phyloP scores from a whole-genome alignment of 768 basidiomycete species.

The Hortiboletus flavorubellus region DNA sequence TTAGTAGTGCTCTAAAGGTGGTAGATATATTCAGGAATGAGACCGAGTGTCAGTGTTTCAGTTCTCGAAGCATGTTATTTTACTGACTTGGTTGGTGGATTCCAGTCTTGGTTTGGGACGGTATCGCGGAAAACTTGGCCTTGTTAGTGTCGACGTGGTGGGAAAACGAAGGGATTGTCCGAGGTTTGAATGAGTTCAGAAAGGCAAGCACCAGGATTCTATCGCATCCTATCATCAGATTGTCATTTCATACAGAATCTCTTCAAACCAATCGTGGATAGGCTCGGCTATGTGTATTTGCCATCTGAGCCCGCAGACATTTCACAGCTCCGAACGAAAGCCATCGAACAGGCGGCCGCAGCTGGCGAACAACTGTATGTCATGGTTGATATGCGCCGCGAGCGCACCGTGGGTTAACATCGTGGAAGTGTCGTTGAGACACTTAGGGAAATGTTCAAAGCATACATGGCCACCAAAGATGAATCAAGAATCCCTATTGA shows the following conservation, averaged over 20 bases:
- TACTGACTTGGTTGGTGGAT: slow-evolving; percentile 1
- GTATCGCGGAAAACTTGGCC: slow-evolving; percentile 55
- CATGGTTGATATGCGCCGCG: not conserved
- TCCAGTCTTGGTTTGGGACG: slow-evolving; percentile 79
- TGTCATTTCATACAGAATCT: slow-evolving; percentile 41
- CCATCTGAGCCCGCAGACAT: slow-evolving; percentile 64
- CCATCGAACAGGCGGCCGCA: slow-evolving; percentile 56
- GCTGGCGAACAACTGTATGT: slow-evolving; percentile 42
- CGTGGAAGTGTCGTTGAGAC: slow-evolving; percentile 63
- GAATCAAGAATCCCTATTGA: slow-evolving; percentile 79
- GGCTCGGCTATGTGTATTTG: slow-evolving; percentile 74
- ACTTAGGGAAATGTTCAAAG: slow-evolving; percentile 64
- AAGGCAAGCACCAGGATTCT: slow-evolving; percentile 40
- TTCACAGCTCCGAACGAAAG: slow-evolving; percentile 70
- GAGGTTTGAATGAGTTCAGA: slow-evolving; percentile 57
- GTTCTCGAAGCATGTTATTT: not conserved
- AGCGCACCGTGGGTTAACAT: not conserved
- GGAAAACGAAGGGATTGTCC: slow-evolving; percentile 61
- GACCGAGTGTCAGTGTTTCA: slow-evolving; percentile 59
- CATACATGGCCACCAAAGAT: slow-evolving; percentile 69
- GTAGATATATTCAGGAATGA: slow-evolving; percentile 68
- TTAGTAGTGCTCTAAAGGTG: slow-evolving; percentile 75
- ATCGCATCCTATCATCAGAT: not conserved
- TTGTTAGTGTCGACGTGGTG: slow-evolving; percentile 77
- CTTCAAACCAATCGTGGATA: slow-evolving; percentile 72